Base-by-base conservation (phyloP, 1,284 basidiomycete genomes). In the Pisolithus thermaeus region DNA sequence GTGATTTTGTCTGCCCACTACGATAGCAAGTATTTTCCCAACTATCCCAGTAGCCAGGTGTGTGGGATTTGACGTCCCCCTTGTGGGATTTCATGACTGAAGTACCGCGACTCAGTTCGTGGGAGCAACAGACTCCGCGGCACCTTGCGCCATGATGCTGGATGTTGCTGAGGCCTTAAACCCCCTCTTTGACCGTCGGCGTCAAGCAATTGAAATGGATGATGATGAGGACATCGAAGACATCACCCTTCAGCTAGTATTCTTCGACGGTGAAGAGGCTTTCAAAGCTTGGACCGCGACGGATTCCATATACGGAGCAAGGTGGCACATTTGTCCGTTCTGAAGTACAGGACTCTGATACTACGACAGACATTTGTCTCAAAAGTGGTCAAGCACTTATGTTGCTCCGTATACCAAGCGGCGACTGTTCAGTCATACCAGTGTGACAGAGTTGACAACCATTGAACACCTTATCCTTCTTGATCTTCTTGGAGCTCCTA, bases 221-320 rank as follows among this genome's bases (percentile, higher is more conserved):
- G 87, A 87, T 20, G 87, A 94, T 53, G 84, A 88, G 32, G 87
- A 92, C 52, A 76, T 87, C 22, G 79, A 78, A 0, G 84, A 87
- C 55, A 91, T 87, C 7, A 96, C 96, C 1, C 69, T 99, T 14
- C 94, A 98, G 66, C 74, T 99, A n/a, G 75, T 99, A 20, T 97
- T 99, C 64, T 95, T 99, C 56, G 97, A 99, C 62, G 97, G 97
- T 3, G 97, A 99, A 68, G 97, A 99, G 69, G 97, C 97, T 0
- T 98, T 95, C 69, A 76, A 83, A 35, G 74, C 81, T 37, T 99
- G 97, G 97, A 92, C 93, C 1, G 78, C 78, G 35, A 83, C 78
- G 0, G 97, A 99, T 69, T 95, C 91, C 1, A 85, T 95, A 45
- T 99, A 99, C 65, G 97, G 97, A 22, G 87, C 94, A 39, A 83